Evolutionary conservation across 2,329 filamentous ascomycete genomes (phyloP).

Genomic region (Exophiala oligosperma): DNA sequence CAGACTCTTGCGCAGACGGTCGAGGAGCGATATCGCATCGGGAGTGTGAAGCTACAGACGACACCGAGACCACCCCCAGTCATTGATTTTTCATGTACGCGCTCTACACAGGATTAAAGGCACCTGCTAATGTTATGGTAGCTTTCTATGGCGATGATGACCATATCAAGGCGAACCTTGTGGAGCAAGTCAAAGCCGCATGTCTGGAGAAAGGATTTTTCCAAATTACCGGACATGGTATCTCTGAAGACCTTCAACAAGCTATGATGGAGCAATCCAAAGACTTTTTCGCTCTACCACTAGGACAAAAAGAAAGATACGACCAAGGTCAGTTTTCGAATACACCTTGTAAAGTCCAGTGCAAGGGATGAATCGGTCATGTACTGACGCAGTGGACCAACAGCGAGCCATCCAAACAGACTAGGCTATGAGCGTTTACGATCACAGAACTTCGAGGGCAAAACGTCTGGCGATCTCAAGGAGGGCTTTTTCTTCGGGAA

Average conservation of each 20-base stretch:
- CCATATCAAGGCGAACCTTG: slow-evolving; percentile 6
- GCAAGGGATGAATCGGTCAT: neutral
- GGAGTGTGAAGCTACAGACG: too few species aligned
- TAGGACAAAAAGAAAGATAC: slow-evolving; percentile 28
- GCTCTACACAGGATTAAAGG: neutral
- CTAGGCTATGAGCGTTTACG: slow-evolving; percentile 32
- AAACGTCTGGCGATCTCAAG: slow-evolving; percentile 30
- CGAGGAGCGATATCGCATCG: too few species aligned
- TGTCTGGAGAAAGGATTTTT: slow-evolving; percentile 54
- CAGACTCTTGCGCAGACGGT: too few species aligned
- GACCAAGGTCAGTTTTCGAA: slow-evolving; percentile 23
- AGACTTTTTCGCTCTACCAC: slow-evolving; percentile 49
- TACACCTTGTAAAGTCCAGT: too few species aligned
- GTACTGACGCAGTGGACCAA: neutral
- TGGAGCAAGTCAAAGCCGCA: slow-evolving; percentile 41
- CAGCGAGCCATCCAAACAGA: slow-evolving; percentile 9
- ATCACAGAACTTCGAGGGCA: slow-evolving; percentile 32
- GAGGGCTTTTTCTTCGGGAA: slow-evolving; percentile 33
- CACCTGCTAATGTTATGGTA: neutral
- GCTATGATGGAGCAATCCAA: slow-evolving; percentile 43
- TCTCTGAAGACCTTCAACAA: slow-evolving; percentile 43
- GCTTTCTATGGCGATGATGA: slow-evolving; percentile 4
- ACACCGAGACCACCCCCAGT: neutral
- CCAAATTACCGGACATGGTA: slow-evolving; percentile 51
- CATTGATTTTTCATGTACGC: neutral